phyloP scores from a whole-genome alignment of 805 yeast species.

The Saturnispora bothae region DNA sequence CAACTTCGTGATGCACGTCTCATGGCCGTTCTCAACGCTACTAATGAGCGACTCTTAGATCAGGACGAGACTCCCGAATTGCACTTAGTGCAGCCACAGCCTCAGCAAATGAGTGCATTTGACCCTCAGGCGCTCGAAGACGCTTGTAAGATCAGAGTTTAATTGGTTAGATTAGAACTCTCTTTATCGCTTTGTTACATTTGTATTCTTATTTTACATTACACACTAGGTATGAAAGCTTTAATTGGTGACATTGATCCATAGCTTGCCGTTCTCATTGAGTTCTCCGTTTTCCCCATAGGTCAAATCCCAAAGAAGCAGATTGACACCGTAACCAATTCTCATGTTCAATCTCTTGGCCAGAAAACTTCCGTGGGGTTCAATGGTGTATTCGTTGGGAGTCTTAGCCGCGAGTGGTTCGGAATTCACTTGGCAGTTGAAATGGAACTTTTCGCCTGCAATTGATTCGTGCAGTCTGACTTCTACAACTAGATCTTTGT shows the following conservation, averaged over 20 bases:
- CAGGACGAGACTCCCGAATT: constrained; percentile 6
- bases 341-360: constrained; percentile 6
- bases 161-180: no score
- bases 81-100: constrained; percentile 1
- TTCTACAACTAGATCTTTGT: constrained; percentile 34
- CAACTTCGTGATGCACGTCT: constrained; percentile 23
- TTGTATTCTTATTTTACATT: no score
- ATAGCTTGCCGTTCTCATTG: constrained; percentile 28
- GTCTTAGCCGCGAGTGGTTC: constrained; percentile 31
- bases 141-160: constrained; percentile 1
- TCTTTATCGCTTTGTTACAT: no score
- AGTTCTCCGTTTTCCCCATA: neutral
- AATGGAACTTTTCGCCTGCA: constrained; percentile 29
- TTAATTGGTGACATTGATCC: constrained; percentile 29
- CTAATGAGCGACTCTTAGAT: constrained; percentile 23
- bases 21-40: constrained; percentile 24
- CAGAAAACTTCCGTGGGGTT: constrained; percentile 2
- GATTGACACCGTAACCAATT: constrained; percentile 36
- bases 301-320: constrained; percentile 16
- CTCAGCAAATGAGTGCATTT: no score
- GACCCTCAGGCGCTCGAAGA: neutral
- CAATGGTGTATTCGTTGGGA: constrained; percentile 28
- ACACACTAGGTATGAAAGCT: neutral
- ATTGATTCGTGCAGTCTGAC: constrained; percentile 33
- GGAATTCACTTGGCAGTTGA: constrained; percentile 33